These are phyloP conservation scores for Filobasidium floriforme DNA, from an alignment of 768 basidiomycete genomes.

Conservation along the genomic window DNA sequence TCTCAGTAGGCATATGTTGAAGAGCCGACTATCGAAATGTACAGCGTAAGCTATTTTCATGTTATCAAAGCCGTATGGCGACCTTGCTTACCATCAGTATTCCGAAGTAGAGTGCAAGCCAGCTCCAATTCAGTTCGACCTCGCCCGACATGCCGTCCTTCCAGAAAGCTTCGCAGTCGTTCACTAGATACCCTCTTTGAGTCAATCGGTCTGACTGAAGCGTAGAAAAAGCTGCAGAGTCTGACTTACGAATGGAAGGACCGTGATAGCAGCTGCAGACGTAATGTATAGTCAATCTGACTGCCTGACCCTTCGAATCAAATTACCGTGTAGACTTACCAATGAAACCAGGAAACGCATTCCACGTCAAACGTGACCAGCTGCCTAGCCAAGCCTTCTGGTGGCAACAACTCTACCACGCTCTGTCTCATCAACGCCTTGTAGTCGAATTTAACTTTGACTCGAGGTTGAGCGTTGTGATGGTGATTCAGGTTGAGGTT, in stretches of 20 bases:
- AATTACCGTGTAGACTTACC: constrained; percentile 4
- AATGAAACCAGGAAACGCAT: constrained; percentile 22
- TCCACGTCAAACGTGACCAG: constrained; percentile 19
- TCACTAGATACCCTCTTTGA: not conserved
- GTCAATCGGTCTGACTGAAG: not conserved
- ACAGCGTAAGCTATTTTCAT: too few relatives aligned
- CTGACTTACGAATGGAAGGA: not conserved
- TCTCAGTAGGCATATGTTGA: constrained; percentile 26
- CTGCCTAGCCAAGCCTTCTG: constrained; percentile 4
- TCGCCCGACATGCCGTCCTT: constrained; percentile 23
- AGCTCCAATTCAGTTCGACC: constrained; percentile 28
- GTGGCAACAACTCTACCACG: constrained; percentile 11
- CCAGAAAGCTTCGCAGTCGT: constrained; percentile 29
- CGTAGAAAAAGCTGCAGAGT: not conserved
- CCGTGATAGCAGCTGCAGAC: not conserved
- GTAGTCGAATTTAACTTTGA: not conserved
- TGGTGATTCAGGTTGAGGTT: too few relatives aligned
- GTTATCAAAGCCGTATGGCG: not conserved
- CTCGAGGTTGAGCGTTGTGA: not conserved
- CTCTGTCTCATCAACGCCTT: not conserved
- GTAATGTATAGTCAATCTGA: not conserved
- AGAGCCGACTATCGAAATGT: constrained; percentile 12
- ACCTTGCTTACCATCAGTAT: constrained; percentile 24
- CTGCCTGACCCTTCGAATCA: not conserved
- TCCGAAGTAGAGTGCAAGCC: constrained; percentile 25